Percentiles rank a stretch among this genome's conserved stretches.
These are phyloP conservation scores for Thalia dealbata DNA, from an alignment of 176 grass and related monocot genomes.

Conservation along the genomic window DNA sequence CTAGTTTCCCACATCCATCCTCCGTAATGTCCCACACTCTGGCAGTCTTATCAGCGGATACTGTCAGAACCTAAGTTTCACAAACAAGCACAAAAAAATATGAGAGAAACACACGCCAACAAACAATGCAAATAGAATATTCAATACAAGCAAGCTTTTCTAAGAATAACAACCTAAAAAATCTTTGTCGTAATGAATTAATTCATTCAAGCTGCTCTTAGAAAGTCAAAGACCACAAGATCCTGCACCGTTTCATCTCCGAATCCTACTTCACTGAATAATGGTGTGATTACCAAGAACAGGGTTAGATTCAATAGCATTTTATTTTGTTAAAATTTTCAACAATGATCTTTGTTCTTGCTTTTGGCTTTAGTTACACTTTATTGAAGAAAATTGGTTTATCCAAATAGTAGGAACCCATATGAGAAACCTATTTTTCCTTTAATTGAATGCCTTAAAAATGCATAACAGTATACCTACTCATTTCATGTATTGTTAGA, in stretches of 20 bases:
- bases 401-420: not conserved
- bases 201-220: not conserved
- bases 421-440: not conserved
- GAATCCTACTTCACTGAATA: not conserved
- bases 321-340: not conserved
- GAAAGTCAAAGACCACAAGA: not conserved
- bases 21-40: slow-evolving; percentile 96
- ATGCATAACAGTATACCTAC: not conserved
- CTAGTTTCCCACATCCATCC: slow-evolving; percentile 62
- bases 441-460: not conserved
- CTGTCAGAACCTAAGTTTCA: slow-evolving; percentile 69
- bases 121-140: not conserved
- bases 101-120: not conserved
- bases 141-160: not conserved
- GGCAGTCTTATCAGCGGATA: slow-evolving; percentile 95
- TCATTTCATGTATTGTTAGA: not conserved
- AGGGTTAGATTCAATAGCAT: not conserved
- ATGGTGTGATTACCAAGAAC: not conserved
- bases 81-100: not conserved
- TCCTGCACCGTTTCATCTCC: not conserved
- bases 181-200: not conserved
- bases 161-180: not conserved
- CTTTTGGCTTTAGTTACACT: not conserved
- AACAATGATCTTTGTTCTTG: not conserved
- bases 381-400: too few relatives aligned